phyloP scores from a whole-genome alignment of 768 basidiomycete species.

The Podaxis sp. region DNA sequence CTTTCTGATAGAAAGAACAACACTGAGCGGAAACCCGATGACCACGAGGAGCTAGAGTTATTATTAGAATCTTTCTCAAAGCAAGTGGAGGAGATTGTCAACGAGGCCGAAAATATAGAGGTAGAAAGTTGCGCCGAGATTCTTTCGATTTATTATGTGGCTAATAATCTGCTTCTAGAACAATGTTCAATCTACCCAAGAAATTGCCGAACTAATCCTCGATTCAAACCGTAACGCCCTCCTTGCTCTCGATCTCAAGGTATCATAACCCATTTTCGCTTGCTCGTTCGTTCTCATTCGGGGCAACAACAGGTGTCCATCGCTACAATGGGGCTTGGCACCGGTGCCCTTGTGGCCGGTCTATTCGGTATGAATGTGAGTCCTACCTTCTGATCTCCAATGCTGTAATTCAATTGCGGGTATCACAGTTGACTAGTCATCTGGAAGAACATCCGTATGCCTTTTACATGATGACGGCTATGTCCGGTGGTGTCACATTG shows the following conservation, averaged over 20 bases:
- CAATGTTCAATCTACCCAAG: conserved; percentile 96
- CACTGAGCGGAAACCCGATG: conserved; percentile 57
- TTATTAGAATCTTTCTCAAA: conserved; percentile 94
- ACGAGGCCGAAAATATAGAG: conserved; percentile 86
- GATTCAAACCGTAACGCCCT: conserved; percentile 95
- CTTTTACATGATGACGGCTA: conserved; percentile 64
- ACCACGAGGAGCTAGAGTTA: conserved; percentile 93
- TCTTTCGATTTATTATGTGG: not conserved
- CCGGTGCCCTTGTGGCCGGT: conserved; percentile 87
- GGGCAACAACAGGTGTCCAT: conserved; percentile 74
- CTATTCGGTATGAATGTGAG: conserved; percentile 96
- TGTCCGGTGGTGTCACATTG: conserved; percentile 57
- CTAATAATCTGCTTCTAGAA: conserved; percentile 41
- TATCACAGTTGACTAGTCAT: conserved; percentile 64
- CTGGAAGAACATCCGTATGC: conserved; percentile 74
- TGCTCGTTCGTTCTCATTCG: conserved; percentile 11
- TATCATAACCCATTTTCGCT: conserved; percentile 26
- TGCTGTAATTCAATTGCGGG: conserved; percentile 17
- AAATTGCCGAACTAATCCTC: conserved; percentile 94
- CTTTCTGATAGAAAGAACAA: conserved; percentile 80
- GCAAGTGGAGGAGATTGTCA: conserved; percentile 96
- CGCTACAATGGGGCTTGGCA: conserved; percentile 87
- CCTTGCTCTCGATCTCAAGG: conserved; percentile 88
- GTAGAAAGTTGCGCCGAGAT: conserved; percentile 33
- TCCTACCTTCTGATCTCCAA: conserved; percentile 17